phyloP scores from a whole-genome alignment of 176 grass and related monocot genomes.

The Oryza brachyantha region DNA sequence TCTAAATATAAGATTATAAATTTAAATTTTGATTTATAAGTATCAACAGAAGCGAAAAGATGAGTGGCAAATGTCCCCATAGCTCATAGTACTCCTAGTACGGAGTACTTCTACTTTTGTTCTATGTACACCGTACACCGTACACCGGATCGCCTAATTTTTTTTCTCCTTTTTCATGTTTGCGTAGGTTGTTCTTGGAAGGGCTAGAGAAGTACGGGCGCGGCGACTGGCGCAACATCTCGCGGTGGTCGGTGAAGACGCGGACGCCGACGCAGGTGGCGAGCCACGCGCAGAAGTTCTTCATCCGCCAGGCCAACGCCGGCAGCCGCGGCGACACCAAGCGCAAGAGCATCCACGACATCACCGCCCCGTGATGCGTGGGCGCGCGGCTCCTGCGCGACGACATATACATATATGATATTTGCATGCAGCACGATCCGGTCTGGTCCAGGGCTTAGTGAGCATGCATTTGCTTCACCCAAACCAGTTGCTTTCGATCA shows the following conservation, averaged over 20 bases:
- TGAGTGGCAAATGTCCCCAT: too few relatives aligned
- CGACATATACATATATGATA: too few relatives aligned
- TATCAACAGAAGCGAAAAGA: too few relatives aligned
- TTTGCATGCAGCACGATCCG: not conserved
- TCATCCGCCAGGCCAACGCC: constrained; percentile 65
- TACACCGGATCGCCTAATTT: not conserved
- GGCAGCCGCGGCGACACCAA: constrained; percentile 52
- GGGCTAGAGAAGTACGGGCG: constrained; percentile 74
- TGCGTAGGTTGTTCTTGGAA: constrained; percentile 58
- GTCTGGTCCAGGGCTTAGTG: not conserved
- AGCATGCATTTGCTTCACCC: not conserved
- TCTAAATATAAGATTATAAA: too few relatives aligned
- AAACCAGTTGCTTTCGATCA: not conserved
- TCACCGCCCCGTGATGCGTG: constrained; percentile 47
- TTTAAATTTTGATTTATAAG: too few relatives aligned
- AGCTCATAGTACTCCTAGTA: not conserved
- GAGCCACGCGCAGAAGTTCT: constrained; percentile 95
- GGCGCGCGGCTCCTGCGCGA: not conserved
- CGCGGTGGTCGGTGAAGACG: constrained; percentile 81
- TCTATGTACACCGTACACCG: too few relatives aligned
- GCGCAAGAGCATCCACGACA: constrained; percentile 96
- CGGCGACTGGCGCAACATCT: constrained; percentile 98
- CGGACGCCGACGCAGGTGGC: constrained; percentile 89
- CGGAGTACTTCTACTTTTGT: too few relatives aligned
- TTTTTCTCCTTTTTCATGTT: not conserved